These are phyloP conservation scores for Cladosporium sp. DNA, from an alignment of 2,329 filamentous ascomycete species.

Conservation along the genomic window DNA sequence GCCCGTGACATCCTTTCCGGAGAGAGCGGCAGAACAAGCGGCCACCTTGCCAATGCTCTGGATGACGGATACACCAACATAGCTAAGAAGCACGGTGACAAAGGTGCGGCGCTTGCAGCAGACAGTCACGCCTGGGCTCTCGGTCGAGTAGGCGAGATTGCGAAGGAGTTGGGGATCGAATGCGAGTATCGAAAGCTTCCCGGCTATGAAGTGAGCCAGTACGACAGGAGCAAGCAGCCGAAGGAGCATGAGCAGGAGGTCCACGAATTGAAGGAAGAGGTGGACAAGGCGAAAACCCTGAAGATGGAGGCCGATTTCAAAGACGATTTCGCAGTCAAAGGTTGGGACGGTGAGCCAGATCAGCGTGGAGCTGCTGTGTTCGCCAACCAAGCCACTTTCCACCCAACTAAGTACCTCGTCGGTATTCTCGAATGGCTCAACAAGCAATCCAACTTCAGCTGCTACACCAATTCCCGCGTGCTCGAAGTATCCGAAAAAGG, in stretches of 20 bases:
- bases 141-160: conserved; percentile 46
- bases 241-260: conserved; percentile 42
- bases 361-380: conserved; percentile 48
- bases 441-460: conserved; percentile 47
- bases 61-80: conserved; percentile 50
- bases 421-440: conserved; percentile 48
- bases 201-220: conserved; percentile 48
- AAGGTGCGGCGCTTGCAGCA: conserved; percentile 44
- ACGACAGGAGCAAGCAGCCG: conserved; percentile 31
- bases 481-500: conserved; percentile 44
- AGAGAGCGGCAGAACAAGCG: conserved; percentile 49
- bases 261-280: conserved; percentile 41
- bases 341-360: conserved; percentile 47
- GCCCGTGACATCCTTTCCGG: conserved; percentile 50
- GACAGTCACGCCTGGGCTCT: conserved; percentile 52
- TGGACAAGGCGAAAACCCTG: conserved; percentile 37
- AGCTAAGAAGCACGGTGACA: conserved; percentile 46
- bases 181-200: conserved; percentile 51
- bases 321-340: conserved; percentile 42
- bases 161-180: conserved; percentile 45
- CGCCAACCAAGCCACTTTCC: conserved; percentile 47
- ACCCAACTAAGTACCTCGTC: conserved; percentile 51
- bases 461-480: conserved; percentile 47
- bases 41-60: conserved; percentile 49
- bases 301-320: conserved; percentile 40